Conservation (phyloP, 2,329 filamentous ascomycete genomes). For the Phaeoacremonium minimum region DNA sequence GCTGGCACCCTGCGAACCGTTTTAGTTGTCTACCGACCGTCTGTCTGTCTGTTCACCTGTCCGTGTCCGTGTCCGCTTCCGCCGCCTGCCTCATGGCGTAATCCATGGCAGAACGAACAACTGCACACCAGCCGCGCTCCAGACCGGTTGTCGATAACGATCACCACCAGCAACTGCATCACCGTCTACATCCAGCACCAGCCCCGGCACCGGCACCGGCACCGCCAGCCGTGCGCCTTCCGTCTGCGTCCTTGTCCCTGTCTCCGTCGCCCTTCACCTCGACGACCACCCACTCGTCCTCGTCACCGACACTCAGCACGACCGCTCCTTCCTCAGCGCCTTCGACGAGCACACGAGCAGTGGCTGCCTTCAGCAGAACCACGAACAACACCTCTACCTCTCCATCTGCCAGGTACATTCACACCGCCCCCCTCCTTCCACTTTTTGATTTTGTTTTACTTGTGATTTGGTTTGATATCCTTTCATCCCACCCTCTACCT, state of each 20-base stretch:
- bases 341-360: neutral
- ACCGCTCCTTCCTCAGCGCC: slow-evolving; percentile 7
- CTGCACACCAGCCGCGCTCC: slow-evolving; percentile 43
- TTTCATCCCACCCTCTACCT: no score
- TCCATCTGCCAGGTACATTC: neutral
- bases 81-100: slow-evolving; percentile 55
- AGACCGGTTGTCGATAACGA: slow-evolving; percentile 53
- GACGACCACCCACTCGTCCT: slow-evolving; percentile 1
- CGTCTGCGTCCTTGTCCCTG: slow-evolving; percentile 25
- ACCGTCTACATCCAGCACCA: no score
- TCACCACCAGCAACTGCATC: slow-evolving; percentile 43
- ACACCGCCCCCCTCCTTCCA: neutral
- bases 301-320: slow-evolving; percentile 12
- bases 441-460: no score
- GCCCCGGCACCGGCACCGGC: no score
- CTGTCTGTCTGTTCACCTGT: neutral
- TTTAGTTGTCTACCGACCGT: neutral
- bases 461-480: no score
- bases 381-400: neutral
- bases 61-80: slow-evolving; percentile 1
- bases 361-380: neutral
- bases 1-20: no score
- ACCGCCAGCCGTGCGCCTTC: no score
- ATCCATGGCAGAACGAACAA: slow-evolving; percentile 64
- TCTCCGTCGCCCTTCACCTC: neutral